These are phyloP conservation scores for Corylus heterophylla DNA, from an alignment of 306 rosid species.

Conservation along the genomic window DNA sequence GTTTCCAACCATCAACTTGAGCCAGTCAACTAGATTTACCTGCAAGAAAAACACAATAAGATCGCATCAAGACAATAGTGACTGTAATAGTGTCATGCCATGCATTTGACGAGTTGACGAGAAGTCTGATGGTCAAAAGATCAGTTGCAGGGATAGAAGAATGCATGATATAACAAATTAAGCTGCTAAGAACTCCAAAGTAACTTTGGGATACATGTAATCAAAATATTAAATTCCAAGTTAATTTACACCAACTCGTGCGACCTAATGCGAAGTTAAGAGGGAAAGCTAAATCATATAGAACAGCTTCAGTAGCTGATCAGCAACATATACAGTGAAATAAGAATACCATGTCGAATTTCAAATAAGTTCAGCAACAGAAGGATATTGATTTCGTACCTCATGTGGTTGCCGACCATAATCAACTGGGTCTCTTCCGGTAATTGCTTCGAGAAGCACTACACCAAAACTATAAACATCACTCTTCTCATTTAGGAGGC, in stretches of 20 bases:
- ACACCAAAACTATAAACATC: slow-evolving; percentile 89
- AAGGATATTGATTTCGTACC: slow-evolving; percentile 41
- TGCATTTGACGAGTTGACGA: slow-evolving; percentile 16
- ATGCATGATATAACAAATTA: background rate
- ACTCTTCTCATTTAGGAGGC: slow-evolving; percentile 88
- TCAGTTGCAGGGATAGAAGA: slow-evolving; percentile 3
- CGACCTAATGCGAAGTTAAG: slow-evolving; percentile 2
- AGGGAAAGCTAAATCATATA: background rate
- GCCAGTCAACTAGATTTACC: slow-evolving; percentile 97
- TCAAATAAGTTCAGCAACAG: slow-evolving; percentile 10
- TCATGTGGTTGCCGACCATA: slow-evolving; percentile 71
- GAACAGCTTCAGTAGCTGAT: background rate
- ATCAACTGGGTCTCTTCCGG: slow-evolving; percentile 95
- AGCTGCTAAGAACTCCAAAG: slow-evolving; percentile 10
- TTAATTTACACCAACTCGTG: slow-evolving; percentile 4
- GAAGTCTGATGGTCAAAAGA: slow-evolving; percentile 5
- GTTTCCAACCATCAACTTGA: slow-evolving; percentile 91
- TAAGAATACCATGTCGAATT: background rate
- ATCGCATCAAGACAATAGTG: background rate
- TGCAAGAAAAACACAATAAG: slow-evolving; percentile 39
- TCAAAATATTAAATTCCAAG: slow-evolving; percentile 12
- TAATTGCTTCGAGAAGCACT: slow-evolving; percentile 73
- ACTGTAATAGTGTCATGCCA: background rate
- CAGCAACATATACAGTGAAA: background rate
- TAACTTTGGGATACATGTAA: slow-evolving; percentile 12